Evolutionary conservation across 2,329 filamentous ascomycete species (phyloP).

Genomic region (Drechmeria coniospora): DNA sequence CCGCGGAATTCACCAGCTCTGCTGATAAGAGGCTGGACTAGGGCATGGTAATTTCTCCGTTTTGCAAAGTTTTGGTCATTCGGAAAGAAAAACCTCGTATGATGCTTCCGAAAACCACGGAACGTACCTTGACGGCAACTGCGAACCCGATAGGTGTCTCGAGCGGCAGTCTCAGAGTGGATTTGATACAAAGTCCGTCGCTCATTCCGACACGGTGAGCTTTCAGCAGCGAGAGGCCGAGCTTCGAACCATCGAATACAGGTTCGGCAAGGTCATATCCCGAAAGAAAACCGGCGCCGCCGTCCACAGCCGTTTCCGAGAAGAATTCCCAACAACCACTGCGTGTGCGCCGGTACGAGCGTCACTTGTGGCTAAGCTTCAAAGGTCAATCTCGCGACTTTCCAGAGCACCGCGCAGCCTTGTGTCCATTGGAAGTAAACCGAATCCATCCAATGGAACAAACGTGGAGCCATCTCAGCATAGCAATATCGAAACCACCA

Average conservation of each 20-base stretch:
- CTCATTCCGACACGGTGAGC: slow-evolving; percentile 20
- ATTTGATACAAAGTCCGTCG: slow-evolving; percentile 5
- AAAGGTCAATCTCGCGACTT: slow-evolving; percentile 17
- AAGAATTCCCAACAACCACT: slow-evolving; percentile 16
- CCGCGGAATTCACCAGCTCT: background rate
- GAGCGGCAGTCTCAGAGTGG: background rate
- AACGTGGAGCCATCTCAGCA: too few species aligned
- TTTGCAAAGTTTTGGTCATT: slow-evolving; percentile 6
- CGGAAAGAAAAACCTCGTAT: slow-evolving; percentile 12
- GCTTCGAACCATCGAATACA: slow-evolving; percentile 21
- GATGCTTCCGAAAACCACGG: slow-evolving; percentile 10
- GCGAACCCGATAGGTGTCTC: background rate
- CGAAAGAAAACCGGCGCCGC: slow-evolving; percentile 14
- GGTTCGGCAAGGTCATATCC: slow-evolving; percentile 21
- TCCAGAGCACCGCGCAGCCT: slow-evolving; percentile 8
- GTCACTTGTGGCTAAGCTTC: slow-evolving; percentile 21
- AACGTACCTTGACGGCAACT: background rate
- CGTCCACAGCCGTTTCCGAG: slow-evolving; percentile 23
- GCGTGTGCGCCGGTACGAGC: slow-evolving; percentile 5
- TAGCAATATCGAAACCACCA: too few species aligned
- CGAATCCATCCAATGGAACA: background rate
- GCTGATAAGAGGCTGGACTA: slow-evolving; percentile 1
- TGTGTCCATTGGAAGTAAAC: background rate
- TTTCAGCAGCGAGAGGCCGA: slow-evolving; percentile 23
- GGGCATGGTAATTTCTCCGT: slow-evolving; percentile 10